A percentile compares a stretch with the other conserved stretches of the same genome.
Evolutionary conservation across 768 basidiomycete genomes (phyloP).

Genomic region (Hysterangium stoloniferum): DNA sequence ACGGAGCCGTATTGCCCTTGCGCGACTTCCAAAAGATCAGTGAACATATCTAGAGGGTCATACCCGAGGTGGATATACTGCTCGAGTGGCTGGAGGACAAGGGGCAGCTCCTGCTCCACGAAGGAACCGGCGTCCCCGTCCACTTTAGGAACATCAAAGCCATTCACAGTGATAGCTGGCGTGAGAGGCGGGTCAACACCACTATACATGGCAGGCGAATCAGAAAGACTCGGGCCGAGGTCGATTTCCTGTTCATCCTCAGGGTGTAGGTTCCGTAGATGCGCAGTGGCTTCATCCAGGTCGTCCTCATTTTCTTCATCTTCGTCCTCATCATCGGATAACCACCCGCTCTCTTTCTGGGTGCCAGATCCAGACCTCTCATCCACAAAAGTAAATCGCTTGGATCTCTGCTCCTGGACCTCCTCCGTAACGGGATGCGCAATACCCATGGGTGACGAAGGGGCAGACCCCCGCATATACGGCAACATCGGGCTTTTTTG

Average conservation of each 20-base stretch:
- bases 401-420: conserved; percentile 3
- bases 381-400: background rate
- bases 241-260: background rate
- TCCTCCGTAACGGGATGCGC: conserved; percentile 12
- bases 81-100: conserved; percentile 47
- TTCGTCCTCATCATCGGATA: conserved; percentile 11
- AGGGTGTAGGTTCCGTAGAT: too few species aligned
- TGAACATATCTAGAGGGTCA: conserved; percentile 58
- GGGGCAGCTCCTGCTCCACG: conserved; percentile 7
- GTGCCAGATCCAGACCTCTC: background rate
- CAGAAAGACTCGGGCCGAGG: background rate
- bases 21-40: conserved; percentile 68
- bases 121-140: background rate
- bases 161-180: conserved; percentile 7
- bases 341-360: background rate
- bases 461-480: background rate
- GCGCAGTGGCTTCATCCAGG: too few species aligned
- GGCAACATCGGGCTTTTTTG: background rate
- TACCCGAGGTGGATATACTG: conserved; percentile 55
- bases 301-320: background rate
- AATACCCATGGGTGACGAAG: background rate
- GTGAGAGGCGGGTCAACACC: background rate
- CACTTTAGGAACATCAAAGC: background rate
- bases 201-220: background rate
- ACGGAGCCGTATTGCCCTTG: conserved; percentile 80